Conservation (phyloP, 2,329 filamentous ascomycete genomes). For the Arthrobotrys pseudoclavata region DNA sequence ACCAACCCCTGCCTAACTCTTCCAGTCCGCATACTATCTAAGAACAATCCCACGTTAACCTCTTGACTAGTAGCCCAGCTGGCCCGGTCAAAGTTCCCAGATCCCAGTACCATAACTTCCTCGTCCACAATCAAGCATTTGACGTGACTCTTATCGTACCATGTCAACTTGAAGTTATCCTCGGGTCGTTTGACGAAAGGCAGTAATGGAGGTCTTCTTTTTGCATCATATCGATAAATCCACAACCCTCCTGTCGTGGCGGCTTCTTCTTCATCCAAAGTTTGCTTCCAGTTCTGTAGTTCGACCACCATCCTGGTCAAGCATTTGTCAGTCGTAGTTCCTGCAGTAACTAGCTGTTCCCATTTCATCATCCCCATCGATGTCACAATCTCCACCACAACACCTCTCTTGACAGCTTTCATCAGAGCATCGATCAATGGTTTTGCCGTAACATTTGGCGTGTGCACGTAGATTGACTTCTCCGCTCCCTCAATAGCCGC, state of each 20-base stretch:
- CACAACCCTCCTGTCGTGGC: conserved; percentile 66
- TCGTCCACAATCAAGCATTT: conserved; percentile 82
- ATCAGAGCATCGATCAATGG: conserved; percentile 75
- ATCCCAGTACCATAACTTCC: conserved; percentile 78
- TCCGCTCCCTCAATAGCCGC: conserved; percentile 74
- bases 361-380: conserved; percentile 79
- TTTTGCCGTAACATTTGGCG: conserved; percentile 80
- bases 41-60: conserved; percentile 75
- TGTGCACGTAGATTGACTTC: conserved; percentile 76
- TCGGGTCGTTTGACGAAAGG: conserved; percentile 45
- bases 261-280: conserved; percentile 45
- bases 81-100: conserved; percentile 85
- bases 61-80: conserved; percentile 92
- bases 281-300: conserved; percentile 67
- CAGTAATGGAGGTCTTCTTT: conserved; percentile 36
- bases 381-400: conserved; percentile 78
- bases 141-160: conserved; percentile 76
- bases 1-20: conserved; percentile 63
- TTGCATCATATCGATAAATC: conserved; percentile 69
- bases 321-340: conserved; percentile 75
- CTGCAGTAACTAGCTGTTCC: conserved; percentile 84
- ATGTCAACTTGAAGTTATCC: conserved; percentile 68
- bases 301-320: conserved; percentile 73
- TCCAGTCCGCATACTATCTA: conserved; percentile 66
- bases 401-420: conserved; percentile 74